Conservation (phyloP, 78 protist species). For the Dictyostelium purpureum region DNA sequence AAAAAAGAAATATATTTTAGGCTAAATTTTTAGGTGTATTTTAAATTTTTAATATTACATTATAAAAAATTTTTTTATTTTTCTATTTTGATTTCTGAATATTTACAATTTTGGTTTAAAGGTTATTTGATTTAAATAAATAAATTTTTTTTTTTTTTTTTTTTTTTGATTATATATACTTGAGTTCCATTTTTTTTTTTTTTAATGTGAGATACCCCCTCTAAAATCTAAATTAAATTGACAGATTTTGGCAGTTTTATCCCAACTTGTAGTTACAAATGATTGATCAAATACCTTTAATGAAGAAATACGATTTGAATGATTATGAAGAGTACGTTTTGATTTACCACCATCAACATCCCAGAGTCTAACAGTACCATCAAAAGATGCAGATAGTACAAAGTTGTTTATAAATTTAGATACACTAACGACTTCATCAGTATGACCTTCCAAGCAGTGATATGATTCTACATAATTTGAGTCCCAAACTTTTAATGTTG, state of each 20-base stretch:
- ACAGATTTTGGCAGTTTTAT: constrained; percentile 59
- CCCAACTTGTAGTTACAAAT: constrained; percentile 56
- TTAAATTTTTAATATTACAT: no score
- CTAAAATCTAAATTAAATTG: constrained; percentile 67
- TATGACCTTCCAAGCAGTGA: constrained; percentile 51
- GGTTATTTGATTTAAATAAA: background rate
- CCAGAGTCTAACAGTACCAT: constrained; percentile 76
- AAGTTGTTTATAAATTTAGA: constrained; percentile 48
- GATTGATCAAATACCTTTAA: constrained; percentile 23
- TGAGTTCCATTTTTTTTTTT: background rate
- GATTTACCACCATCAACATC: constrained; percentile 57
- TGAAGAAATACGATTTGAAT: constrained; percentile 44
- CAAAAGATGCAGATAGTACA: constrained; percentile 72
- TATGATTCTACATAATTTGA: constrained; percentile 27
- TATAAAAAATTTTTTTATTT: background rate
- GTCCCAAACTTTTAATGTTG: constrained; percentile 78
- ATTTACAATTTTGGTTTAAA: background rate
- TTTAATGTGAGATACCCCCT: no score
- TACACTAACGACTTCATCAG: constrained; percentile 62
- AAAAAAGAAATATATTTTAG: background rate
- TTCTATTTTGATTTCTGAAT: background rate
- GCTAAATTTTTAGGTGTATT: no score
- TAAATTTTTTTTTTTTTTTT: background rate
- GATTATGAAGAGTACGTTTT: constrained; percentile 52
- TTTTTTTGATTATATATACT: background rate